Percentiles rank a stretch among this genome's conserved stretches.
Evolutionary conservation across 176 grass and related monocot genomes (phyloP).

Genomic region (Poa pratensis): DNA sequence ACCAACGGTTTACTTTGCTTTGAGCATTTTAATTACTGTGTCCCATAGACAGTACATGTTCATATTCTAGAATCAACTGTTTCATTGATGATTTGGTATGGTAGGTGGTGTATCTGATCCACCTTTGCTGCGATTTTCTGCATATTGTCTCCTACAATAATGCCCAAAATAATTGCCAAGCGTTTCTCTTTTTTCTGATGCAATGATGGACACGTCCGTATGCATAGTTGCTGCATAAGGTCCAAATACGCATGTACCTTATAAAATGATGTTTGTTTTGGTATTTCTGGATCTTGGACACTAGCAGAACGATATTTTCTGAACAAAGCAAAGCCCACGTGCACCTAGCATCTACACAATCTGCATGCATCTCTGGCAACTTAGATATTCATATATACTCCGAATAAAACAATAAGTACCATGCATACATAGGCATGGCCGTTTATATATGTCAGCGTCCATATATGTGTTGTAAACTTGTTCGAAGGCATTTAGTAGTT

Average conservation of each 20-base stretch:
- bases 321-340: slow-evolving; percentile 17
- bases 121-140: neutral
- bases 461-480: neutral
- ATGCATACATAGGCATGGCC: neutral
- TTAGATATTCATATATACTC: neutral
- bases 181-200: neutral
- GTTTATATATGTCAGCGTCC: neutral
- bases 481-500: too few relatives aligned
- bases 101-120: neutral
- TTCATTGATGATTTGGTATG: neutral
- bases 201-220: neutral
- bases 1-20: neutral
- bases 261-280: slow-evolving; percentile 1
- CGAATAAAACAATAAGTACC: neutral
- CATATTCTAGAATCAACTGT: neutral
- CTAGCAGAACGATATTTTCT: slow-evolving; percentile 28
- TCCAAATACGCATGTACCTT: neutral
- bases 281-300: slow-evolving; percentile 28
- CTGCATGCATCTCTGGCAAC: neutral
- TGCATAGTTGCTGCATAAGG: neutral
- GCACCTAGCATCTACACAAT: neutral
- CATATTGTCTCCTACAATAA: slow-evolving; percentile 1
- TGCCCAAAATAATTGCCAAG: neutral
- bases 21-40: neutral
- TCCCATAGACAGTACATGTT: neutral